Percentiles rank a stretch among this genome's conserved stretches.
Evolutionary conservation across 768 basidiomycete species (phyloP).

Genomic region (Rubroboletus satanas): DNA sequence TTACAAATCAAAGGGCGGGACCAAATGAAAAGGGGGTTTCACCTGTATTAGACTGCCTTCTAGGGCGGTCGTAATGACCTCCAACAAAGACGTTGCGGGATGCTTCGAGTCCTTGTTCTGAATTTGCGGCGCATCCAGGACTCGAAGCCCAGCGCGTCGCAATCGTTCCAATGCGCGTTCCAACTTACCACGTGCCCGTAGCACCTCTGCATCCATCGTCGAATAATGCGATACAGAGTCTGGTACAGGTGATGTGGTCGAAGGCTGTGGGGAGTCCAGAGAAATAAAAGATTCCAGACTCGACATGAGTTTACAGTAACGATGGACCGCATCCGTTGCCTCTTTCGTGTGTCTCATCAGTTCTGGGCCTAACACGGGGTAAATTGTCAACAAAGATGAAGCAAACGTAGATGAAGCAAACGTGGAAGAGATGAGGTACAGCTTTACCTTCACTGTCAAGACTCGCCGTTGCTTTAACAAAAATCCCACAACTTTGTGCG

Average conservation of each 20-base stretch:
- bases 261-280: not conserved
- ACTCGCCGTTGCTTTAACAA: conserved; percentile 44
- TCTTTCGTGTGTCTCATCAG: conserved; percentile 19
- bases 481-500: conserved; percentile 38
- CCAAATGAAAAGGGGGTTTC: conserved; percentile 2
- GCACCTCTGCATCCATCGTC: conserved; percentile 10
- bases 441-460: conserved; percentile 21
- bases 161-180: conserved; percentile 59
- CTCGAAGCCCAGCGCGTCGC: conserved; percentile 46
- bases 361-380: conserved; percentile 10
- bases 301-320: conserved; percentile 16
- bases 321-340: conserved; percentile 14
- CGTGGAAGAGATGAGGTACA: not conserved
- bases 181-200: conserved; percentile 47
- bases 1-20: not conserved
- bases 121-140: conserved; percentile 37
- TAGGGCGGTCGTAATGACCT: conserved; percentile 33
- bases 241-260: not conserved
- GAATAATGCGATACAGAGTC: not conserved
- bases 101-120: conserved; percentile 5
- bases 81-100: conserved; percentile 32
- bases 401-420: no score
- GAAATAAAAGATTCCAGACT: conserved; percentile 8
- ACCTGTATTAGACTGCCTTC: conserved; percentile 33
- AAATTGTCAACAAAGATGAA: not conserved